These are phyloP conservation scores for Coelastrella sp. DNA, from an alignment of 139 green algal species.

Conservation along the genomic window DNA sequence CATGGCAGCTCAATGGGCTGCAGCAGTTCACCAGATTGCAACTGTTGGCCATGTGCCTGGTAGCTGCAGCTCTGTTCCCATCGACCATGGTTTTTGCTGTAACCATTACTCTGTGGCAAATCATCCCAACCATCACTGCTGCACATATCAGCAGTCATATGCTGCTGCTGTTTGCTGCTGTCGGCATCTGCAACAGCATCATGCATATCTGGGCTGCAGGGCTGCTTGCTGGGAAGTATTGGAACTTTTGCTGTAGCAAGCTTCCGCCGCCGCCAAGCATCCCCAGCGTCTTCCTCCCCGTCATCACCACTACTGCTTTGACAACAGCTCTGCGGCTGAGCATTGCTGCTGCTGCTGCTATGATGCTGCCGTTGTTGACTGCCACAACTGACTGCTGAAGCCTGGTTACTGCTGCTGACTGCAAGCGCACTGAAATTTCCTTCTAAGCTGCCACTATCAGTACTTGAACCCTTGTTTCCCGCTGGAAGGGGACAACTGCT, in stretches of 20 bases:
- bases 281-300: neutral
- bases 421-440: neutral
- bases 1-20: too few relatives aligned
- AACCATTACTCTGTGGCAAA: neutral
- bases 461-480: neutral
- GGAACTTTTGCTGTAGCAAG: neutral
- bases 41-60: too few relatives aligned
- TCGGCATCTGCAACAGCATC: neutral
- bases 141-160: neutral
- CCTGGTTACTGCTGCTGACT: neutral
- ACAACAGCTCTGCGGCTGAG: neutral
- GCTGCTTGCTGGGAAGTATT: neutral
- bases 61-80: neutral
- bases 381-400: neutral
- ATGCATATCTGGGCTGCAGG: neutral
- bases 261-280: slow-evolving; percentile 38
- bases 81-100: neutral
- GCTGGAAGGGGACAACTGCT: too few relatives aligned
- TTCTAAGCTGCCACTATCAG: neutral
- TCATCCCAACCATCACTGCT: neutral
- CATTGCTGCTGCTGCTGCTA: neutral
- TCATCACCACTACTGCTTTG: slow-evolving; percentile 5
- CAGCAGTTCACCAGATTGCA: too few relatives aligned
- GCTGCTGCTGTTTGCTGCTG: neutral
- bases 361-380: neutral